A percentile compares a stretch with the other conserved stretches of the same genome.
These are phyloP conservation scores for Trapa bicornis DNA, from an alignment of 345 rosid genomes.

Conservation along the genomic window DNA sequence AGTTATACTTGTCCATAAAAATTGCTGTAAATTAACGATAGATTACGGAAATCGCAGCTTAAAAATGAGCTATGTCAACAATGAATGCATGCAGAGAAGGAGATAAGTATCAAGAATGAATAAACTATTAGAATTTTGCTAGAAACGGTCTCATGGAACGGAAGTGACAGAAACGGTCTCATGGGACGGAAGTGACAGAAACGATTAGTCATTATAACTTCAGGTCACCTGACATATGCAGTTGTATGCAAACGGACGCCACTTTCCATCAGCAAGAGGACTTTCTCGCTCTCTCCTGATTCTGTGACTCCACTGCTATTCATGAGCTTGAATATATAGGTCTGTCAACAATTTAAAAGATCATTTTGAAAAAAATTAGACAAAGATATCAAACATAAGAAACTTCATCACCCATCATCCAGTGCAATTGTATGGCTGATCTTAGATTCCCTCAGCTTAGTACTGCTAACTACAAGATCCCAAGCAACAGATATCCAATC, in stretches of 20 bases:
- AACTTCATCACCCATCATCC: neutral
- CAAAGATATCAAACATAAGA: neutral
- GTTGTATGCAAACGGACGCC: constrained; percentile 91
- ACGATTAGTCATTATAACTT: neutral
- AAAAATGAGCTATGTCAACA: neutral
- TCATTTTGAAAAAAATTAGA: neutral
- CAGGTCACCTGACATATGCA: constrained; percentile 58
- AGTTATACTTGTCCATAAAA: too few relatives aligned
- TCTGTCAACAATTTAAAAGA: constrained; percentile 25
- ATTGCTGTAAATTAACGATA: too few relatives aligned
- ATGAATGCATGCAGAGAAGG: neutral
- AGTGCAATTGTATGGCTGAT: neutral
- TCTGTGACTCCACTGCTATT: constrained; percentile 94
- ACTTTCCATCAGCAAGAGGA: constrained; percentile 81
- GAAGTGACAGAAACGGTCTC: too few relatives aligned
- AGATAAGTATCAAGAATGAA: neutral
- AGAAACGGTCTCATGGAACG: neutral
- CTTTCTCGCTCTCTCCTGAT: constrained; percentile 97
- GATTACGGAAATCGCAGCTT: too few relatives aligned
- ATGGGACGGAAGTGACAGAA: too few relatives aligned
- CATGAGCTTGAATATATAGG: constrained; percentile 90
- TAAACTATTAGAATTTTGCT: neutral
- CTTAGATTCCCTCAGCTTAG: neutral
- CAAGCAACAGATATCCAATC: neutral
- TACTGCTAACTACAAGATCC: neutral